phyloP scores from a whole-genome alignment of 2,329 filamentous ascomycete genomes.

The Pyricularia sp. region DNA sequence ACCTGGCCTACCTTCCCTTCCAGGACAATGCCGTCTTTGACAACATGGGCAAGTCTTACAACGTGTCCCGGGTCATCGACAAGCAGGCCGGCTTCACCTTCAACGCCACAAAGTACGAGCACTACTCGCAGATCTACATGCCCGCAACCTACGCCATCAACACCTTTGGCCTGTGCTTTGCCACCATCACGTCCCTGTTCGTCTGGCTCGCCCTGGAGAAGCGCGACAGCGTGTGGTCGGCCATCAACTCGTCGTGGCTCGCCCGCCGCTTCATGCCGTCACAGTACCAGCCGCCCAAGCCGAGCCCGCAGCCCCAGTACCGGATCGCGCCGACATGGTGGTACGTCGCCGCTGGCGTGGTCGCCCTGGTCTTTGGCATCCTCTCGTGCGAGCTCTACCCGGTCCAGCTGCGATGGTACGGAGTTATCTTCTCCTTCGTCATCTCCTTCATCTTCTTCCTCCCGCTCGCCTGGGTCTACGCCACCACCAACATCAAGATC shows the following conservation, averaged over 20 bases:
- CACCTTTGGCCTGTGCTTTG: constrained; percentile 43
- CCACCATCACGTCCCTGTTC: constrained; percentile 31
- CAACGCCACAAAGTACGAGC: constrained; percentile 35
- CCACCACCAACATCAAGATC: constrained; percentile 37
- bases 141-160: constrained; percentile 33
- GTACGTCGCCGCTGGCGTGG: constrained; percentile 26
- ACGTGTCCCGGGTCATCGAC: constrained; percentile 36
- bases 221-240: neutral
- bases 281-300: neutral
- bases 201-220: constrained; percentile 38
- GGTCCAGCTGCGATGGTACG: constrained; percentile 11
- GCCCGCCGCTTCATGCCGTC: neutral
- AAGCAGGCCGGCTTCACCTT: constrained; percentile 29
- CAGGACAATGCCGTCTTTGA: constrained; percentile 44
- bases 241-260: no score
- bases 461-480: constrained; percentile 29
- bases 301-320: neutral
- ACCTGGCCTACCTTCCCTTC: constrained; percentile 41
- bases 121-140: constrained; percentile 43
- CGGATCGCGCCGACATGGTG: constrained; percentile 28
- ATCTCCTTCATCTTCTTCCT: constrained; percentile 33
- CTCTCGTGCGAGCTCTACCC: constrained; percentile 35
- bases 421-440: neutral
- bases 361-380: constrained; percentile 23
- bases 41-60: constrained; percentile 38